These are phyloP conservation scores for Limnomonas spitsbergensis DNA, from an alignment of 139 green algal genomes.

Conservation along the genomic window DNA sequence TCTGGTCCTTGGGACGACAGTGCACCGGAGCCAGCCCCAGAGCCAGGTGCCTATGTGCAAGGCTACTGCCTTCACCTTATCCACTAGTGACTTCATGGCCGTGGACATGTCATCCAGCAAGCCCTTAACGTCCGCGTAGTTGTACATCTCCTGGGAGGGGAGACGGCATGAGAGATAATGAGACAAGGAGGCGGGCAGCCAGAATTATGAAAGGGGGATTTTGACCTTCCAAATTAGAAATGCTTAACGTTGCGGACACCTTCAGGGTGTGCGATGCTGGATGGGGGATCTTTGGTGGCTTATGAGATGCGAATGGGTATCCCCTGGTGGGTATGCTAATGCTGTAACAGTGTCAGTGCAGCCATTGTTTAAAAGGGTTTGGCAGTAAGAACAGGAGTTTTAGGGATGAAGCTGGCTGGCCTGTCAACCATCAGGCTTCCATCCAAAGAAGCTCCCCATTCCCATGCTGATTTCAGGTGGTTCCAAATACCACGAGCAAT, in stretches of 20 bases:
- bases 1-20: too few species aligned
- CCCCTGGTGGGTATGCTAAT: too few species aligned
- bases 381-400: too few species aligned
- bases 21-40: too few species aligned
- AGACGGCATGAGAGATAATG: not conserved
- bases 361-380: not conserved
- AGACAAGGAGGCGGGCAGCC: not conserved
- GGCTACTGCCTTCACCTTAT: conserved; percentile 31
- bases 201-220: not conserved
- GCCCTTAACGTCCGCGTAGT: conserved; percentile 27
- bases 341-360: too few species aligned
- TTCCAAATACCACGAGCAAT: too few species aligned
- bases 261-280: not conserved
- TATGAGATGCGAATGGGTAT: too few species aligned
- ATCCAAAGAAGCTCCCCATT: too few species aligned
- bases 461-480: too few species aligned
- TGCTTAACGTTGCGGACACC: not conserved
- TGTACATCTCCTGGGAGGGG: conserved; percentile 53
- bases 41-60: too few species aligned
- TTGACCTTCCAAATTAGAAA: not conserved
- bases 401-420: too few species aligned
- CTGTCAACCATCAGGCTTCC: too few species aligned
- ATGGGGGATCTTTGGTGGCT: not conserved
- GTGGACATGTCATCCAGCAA: conserved; percentile 29
- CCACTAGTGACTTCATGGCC: conserved; percentile 26